A percentile compares a stretch with the other conserved stretches of the same genome.
Evolutionary conservation across 1,284 basidiomycete genomes (phyloP).

Genomic region (Cutaneotrichosporon sp.): DNA sequence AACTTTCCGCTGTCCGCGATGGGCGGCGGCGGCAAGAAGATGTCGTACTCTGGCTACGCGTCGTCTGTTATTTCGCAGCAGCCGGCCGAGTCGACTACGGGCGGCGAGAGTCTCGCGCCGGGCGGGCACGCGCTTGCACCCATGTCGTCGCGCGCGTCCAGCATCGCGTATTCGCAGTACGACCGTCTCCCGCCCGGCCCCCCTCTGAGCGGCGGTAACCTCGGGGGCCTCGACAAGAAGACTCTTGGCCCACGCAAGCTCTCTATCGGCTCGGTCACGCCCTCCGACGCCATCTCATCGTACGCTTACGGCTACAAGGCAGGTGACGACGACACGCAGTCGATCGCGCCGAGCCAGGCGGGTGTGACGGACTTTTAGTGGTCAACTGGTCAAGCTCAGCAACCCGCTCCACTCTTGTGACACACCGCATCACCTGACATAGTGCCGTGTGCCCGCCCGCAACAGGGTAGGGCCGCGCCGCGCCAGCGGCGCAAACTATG

Average conservation of each 20-base stretch:
- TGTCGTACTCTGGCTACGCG: slow-evolving; percentile 70
- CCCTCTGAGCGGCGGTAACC: slow-evolving; percentile 1
- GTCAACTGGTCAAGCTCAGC: too few species aligned
- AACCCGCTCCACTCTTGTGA: background rate
- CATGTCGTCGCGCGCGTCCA: slow-evolving; percentile 33
- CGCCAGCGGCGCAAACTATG: background rate
- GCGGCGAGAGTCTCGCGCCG: slow-evolving; percentile 54
- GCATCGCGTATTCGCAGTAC: slow-evolving; percentile 75
- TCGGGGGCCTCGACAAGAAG: slow-evolving; percentile 10
- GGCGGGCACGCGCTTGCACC: slow-evolving; percentile 13
- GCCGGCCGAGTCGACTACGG: slow-evolving; percentile 55
- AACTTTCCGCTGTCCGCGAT: slow-evolving; percentile 68
- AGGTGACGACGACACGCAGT: slow-evolving; percentile 44
- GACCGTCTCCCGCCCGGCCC: slow-evolving; percentile 55
- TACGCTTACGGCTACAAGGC: slow-evolving; percentile 47
- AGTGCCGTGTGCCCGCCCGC: background rate
- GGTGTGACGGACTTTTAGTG: slow-evolving; percentile 49
- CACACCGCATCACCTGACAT: background rate
- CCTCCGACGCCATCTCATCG: slow-evolving; percentile 40
- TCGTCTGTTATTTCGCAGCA: slow-evolving; percentile 88
- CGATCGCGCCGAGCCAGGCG: slow-evolving; percentile 46
- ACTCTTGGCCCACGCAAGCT: slow-evolving; percentile 50
- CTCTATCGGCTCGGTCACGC: slow-evolving; percentile 67
- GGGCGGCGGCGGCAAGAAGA: slow-evolving; percentile 51
- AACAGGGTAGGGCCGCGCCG: background rate